Evolutionary conservation across 192 early-diverging fungal species (phyloP), one percentile per base, ranked within the genome.

Genomic region (Cladochytrium replicatum): DNA sequence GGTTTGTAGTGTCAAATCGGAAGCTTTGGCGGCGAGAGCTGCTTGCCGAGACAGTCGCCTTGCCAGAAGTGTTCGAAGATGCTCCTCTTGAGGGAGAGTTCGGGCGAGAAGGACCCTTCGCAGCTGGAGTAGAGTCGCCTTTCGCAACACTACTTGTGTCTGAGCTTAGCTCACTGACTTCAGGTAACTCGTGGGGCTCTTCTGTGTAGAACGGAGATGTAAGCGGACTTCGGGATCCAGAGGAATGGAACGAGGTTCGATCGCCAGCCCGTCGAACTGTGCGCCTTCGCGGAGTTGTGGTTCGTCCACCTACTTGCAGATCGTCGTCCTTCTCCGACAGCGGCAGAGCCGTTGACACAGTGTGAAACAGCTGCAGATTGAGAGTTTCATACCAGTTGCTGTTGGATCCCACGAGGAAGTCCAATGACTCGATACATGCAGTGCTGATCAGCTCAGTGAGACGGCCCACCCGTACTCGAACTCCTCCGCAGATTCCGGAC

Each of bases 381-480:
- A 69, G 73, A 32, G 67, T 63, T 38, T 74, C 66, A 28, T 52
- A 50, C 32, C 60, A 57, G 17, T 48, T 42, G 29, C 37, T 54
- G 29, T 66, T 63, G 24, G 31, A 30, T 7, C 57, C 50, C 13
- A 87, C 77, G 65, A 91, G 59, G 58, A 91, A 91, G 58, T 91
- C 88, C 11, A 91, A 62, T 7, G 78, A 79, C 43, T 84, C 81
- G 45, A 91, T 81, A 48, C 77, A 80, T 5, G 82, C 75, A 0
- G 85, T 88, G 54, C 80, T 82, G 48, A 88, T 64, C 58, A 87
- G 77, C 55, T 91, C 88, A 11, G 66, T 58, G 30, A 91, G 50
- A 13, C 84, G 69, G n/a, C 80, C 85, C 13, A 86, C 58, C 11
- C 88, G 83, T 13, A 88, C 81, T 22, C 85, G 79, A 0, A 83